Conservation (phyloP, 1,284 basidiomycete species). For the Xerocomus nothofagi region DNA sequence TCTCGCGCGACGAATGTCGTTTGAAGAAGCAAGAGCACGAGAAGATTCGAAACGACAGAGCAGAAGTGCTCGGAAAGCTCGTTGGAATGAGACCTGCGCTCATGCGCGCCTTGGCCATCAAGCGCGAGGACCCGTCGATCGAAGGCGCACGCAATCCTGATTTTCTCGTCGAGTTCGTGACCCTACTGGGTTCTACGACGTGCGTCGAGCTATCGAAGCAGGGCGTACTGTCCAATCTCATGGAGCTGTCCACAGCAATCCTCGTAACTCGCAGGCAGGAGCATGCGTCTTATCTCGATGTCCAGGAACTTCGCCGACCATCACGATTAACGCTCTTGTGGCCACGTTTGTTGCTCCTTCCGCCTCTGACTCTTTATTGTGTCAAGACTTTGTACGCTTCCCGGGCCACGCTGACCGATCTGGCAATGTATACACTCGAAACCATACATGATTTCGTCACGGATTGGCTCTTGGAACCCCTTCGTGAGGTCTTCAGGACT, state of each 20-base stretch:
- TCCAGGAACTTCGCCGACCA: conserved; percentile 52
- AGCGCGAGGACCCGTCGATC: neutral
- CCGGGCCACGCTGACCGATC: conserved; percentile 50
- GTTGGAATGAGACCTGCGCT: conserved; percentile 52
- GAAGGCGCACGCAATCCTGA: conserved; percentile 1
- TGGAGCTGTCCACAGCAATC: conserved; percentile 23
- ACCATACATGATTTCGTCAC: conserved; percentile 77
- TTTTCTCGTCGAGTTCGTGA: conserved; percentile 26
- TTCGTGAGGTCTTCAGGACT: conserved; percentile 82
- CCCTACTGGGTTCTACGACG: conserved; percentile 15
- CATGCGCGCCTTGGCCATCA: conserved; percentile 25
- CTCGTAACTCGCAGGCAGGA: conserved; percentile 29
- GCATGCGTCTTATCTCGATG: conserved; percentile 36
- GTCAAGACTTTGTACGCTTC: conserved; percentile 51
- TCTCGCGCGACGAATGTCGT: conserved; percentile 64
- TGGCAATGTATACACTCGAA: conserved; percentile 63
- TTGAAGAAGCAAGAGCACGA: conserved; percentile 59
- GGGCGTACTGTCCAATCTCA: conserved; percentile 24
- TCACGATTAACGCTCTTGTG: conserved; percentile 59
- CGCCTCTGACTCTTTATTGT: conserved; percentile 56
- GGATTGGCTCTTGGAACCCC: conserved; percentile 87
- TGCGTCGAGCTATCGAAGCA: conserved; percentile 18
- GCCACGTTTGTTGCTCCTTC: conserved; percentile 67
- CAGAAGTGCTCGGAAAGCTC: conserved; percentile 60
- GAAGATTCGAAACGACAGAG: conserved; percentile 60